These are phyloP conservation scores for Mrakia gelida DNA, from an alignment of 768 basidiomycete genomes.

Conservation along the genomic window DNA sequence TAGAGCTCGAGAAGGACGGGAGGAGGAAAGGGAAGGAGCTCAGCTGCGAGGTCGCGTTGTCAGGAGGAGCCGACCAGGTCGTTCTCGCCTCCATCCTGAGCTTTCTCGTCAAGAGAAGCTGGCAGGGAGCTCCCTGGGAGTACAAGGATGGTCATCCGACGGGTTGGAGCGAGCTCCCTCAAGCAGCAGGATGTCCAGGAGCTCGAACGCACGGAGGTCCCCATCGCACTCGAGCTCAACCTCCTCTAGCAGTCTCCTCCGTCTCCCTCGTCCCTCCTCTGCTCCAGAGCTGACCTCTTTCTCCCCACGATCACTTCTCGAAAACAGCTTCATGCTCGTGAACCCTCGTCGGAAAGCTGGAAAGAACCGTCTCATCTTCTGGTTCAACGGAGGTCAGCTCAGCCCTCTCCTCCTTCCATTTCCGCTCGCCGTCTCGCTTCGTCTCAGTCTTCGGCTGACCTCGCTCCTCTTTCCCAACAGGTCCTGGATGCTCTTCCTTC, in stretches of 20 bases:
- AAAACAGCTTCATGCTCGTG: conserved; percentile 67
- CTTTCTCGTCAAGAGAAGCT: not conserved
- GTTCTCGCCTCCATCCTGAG: not conserved
- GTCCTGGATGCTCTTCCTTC: conserved; percentile 91
- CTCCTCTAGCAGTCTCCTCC: not conserved
- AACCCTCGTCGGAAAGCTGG: conserved; percentile 86
- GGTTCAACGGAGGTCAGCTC: conserved; percentile 78
- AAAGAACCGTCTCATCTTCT: conserved; percentile 82
- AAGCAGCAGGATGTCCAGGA: no score
- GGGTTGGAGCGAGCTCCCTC: no score
- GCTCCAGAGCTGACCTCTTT: not conserved
- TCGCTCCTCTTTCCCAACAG: not conserved
- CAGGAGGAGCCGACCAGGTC: not conserved
- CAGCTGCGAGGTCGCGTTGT: not conserved
- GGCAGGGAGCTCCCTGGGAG: no score
- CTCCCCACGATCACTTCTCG: not conserved
- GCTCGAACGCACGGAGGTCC: no score
- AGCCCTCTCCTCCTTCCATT: not conserved
- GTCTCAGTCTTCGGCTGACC: not conserved
- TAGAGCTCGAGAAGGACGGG: no score
- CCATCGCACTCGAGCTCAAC: not conserved
- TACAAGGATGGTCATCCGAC: no score
- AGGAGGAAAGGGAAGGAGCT: not conserved
- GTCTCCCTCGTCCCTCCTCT: not conserved
- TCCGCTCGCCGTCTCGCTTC: not conserved